Evolutionary conservation across 176 grass and related monocot genomes (phyloP).

Genomic region (Oryza rufipogon): DNA sequence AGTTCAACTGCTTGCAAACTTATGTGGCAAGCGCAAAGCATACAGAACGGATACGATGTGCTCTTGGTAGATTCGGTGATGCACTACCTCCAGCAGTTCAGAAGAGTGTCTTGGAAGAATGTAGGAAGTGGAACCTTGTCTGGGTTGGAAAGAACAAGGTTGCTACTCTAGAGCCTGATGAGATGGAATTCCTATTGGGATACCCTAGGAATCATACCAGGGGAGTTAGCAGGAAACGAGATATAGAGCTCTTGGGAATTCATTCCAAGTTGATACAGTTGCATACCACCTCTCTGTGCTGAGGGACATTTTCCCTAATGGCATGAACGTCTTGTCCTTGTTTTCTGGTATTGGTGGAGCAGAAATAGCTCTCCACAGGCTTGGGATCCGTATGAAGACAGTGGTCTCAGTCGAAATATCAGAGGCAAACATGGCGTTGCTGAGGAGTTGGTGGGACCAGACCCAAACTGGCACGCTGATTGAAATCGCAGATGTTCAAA

Average conservation of each 20-base stretch:
- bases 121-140: constrained; percentile 80
- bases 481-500: constrained; percentile 64
- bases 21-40: constrained; percentile 58
- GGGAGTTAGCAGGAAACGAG: constrained; percentile 69
- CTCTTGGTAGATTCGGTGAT: constrained; percentile 36
- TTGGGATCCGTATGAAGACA: constrained; percentile 65
- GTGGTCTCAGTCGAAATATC: constrained; percentile 83
- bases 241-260: constrained; percentile 73
- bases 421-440: constrained; percentile 50
- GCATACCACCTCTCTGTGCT: constrained; percentile 76
- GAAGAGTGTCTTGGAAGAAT: constrained; percentile 60
- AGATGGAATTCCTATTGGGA: constrained; percentile 76
- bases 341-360: constrained; percentile 96
- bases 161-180: constrained; percentile 75
- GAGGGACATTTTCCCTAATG: constrained; percentile 68
- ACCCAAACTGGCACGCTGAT: constrained; percentile 66
- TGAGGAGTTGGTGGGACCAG: constrained; percentile 89
- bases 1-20: constrained; percentile 92
- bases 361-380: constrained; percentile 81
- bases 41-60: constrained; percentile 51
- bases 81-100: constrained; percentile 45
- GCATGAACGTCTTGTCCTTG: constrained; percentile 69
- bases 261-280: constrained; percentile 89
- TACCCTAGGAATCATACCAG: constrained; percentile 84
- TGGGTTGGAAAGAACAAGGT: constrained; percentile 88